phyloP scores from a whole-genome alignment of 495 filamentous ascomycete species.

The Stereocaulon alpinum region DNA sequence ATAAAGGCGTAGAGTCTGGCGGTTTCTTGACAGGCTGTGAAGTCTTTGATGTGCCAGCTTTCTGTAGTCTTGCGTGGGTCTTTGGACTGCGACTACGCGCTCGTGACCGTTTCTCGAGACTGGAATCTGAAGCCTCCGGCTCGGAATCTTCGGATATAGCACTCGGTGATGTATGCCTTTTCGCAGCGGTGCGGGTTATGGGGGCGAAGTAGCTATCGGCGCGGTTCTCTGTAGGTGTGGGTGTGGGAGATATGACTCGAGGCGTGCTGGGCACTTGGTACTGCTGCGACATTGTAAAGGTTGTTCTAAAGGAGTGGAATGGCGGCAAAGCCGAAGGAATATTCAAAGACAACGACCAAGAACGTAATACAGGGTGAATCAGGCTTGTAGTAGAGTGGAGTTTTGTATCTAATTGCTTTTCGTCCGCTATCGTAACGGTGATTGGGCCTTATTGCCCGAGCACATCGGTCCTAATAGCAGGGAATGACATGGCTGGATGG shows the following conservation, averaged over 20 bases:
- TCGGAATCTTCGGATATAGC: constrained; percentile 36
- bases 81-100: constrained; percentile 31
- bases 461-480: not conserved
- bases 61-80: constrained; percentile 27
- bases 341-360: not conserved
- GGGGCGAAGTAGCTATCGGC: constrained; percentile 50
- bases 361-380: constrained; percentile 1
- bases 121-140: constrained; percentile 31
- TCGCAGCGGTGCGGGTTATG: constrained; percentile 51
- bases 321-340: constrained; percentile 9
- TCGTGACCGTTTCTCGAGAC: constrained; percentile 35
- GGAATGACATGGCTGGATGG: not conserved
- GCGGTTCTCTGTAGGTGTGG: constrained; percentile 50
- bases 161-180: constrained; percentile 32
- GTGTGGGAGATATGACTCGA: constrained; percentile 61
- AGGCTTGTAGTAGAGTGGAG: constrained; percentile 6
- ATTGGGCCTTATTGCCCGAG: constrained; percentile 5
- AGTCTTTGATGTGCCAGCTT: constrained; percentile 29
- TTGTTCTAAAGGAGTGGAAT: not conserved
- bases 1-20: constrained; percentile 21
- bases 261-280: constrained; percentile 50
- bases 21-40: constrained; percentile 23
- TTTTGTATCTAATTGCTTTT: not conserved
- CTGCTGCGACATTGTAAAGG: constrained; percentile 36
- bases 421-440: constrained; percentile 11